A percentile compares a stretch with the other conserved stretches of the same genome.
These are phyloP conservation scores for Mycena belliarum DNA, from an alignment of 768 basidiomycete species.

Conservation along the genomic window DNA sequence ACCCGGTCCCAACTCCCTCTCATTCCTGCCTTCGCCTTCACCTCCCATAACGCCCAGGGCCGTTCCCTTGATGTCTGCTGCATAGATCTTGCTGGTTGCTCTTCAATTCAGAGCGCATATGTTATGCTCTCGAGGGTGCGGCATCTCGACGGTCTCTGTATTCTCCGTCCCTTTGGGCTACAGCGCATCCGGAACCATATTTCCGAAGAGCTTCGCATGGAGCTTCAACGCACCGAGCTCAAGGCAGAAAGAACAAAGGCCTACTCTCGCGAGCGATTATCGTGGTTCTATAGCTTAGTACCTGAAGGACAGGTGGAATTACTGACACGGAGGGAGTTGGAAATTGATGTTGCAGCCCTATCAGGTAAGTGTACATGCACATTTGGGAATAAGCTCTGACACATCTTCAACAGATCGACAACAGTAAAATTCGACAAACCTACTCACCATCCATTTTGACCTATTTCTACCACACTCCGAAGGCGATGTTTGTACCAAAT, in stretches of 20 bases:
- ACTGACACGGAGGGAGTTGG: too few relatives aligned
- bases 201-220: not conserved
- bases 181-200: not conserved
- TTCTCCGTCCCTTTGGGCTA: not conserved
- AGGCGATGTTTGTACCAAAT: too few relatives aligned
- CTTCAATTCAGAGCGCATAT: not conserved
- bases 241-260: conserved; percentile 11
- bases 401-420: conserved; percentile 6
- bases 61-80: not conserved
- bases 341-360: too few relatives aligned
- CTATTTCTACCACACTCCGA: too few relatives aligned
- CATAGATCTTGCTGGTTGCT: not conserved
- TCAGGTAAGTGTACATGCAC: too few relatives aligned
- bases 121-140: not conserved
- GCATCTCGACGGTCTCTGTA: not conserved
- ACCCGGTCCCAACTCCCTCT: conserved; percentile 15
- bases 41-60: not conserved
- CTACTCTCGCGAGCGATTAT: conserved; percentile 2
- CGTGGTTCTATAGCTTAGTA: conserved; percentile 4
- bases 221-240: conserved; percentile 5
- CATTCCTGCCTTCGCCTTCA: conserved; percentile 4
- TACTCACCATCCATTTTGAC: not conserved
- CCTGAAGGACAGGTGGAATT: not conserved
- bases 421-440: not conserved
- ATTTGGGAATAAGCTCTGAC: not conserved